Evolutionary conservation across 2,329 filamentous ascomycete genomes (phyloP), one percentile per base, ranked within the genome.

Genomic region (Didymella pinodella): DNA sequence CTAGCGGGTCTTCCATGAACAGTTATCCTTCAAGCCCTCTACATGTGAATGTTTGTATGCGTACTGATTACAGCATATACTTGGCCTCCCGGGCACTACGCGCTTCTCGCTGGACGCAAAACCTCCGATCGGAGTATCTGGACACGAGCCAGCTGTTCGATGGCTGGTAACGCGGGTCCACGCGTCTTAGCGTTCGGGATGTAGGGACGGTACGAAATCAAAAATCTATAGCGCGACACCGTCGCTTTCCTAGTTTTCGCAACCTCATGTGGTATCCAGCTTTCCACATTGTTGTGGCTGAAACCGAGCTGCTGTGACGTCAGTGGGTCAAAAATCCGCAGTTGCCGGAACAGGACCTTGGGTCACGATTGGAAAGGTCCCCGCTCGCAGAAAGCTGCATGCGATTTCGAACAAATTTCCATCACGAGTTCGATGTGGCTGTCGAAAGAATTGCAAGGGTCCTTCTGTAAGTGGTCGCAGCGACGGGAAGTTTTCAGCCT

Each of bases 391-490:
- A 11, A 32, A 31, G 16, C 25, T 26, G 29, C 14, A 32, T 31
- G 36, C 36, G 11, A 40, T 20, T 40, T 40, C 11, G 36, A 36
- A 40, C 18, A 40, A n/a, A 40, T 10, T 11, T 40, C 36, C n/a
- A 40, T 40, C 36, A 45, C 16, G 25, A 45, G 29, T 5, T 45
- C 18, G 20, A 32, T 26, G 20, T 36, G 40, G 38, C 40, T 45
- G 29, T 52, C 40, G 20, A 16, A 20, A 5, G 4, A 26, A 34
- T 29, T 34, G 14, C 29, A 34, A 8, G 14, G 48, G 40, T 44
- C 40, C 40, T 45, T 12, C 18, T 48, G 18, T 48, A 29, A 49
- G 47, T 50, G 47, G 54, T 28, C 28, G 41, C 18, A 43, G 7
- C 11, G 36, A 20, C 12, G 20, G 41, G 18, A 25, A 32, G 28